phyloP scores from a whole-genome alignment of 75 land plant genomes.

The Chamaecyparis obtusa region DNA sequence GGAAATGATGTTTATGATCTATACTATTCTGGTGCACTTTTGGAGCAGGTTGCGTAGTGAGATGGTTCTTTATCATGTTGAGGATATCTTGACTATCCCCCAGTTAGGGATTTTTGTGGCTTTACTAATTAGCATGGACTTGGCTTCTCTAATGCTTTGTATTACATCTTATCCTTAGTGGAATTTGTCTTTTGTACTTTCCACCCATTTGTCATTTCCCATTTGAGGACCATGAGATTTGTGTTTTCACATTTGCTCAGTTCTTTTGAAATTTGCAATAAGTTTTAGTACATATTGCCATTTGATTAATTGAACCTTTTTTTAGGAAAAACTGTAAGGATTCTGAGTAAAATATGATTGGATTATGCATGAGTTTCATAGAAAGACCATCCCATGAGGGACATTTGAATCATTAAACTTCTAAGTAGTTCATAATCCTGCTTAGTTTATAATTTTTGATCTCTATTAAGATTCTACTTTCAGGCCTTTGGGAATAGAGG shows the following conservation, averaged over 20 bases:
- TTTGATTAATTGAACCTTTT: background rate
- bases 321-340: background rate
- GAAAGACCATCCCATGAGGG: background rate
- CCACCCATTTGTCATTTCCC: background rate
- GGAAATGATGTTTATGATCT: background rate
- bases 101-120: too few species aligned
- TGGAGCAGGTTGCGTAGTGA: too few species aligned
- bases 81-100: too few species aligned
- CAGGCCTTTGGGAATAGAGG: background rate
- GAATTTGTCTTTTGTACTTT: background rate
- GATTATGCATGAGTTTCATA: background rate
- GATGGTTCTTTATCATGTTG: too few species aligned
- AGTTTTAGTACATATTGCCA: background rate
- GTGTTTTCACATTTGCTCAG: background rate
- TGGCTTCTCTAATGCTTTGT: background rate
- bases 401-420: background rate
- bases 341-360: background rate
- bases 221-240: background rate
- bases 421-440: background rate
- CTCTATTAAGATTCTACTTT: background rate
- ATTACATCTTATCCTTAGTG: background rate
- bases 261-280: too few species aligned
- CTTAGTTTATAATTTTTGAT: background rate
- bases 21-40: background rate
- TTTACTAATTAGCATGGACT: too few species aligned